Evolutionary conservation across 2,329 filamentous ascomycete genomes (phyloP).

Genomic region (Arthrobotrys iridis): DNA sequence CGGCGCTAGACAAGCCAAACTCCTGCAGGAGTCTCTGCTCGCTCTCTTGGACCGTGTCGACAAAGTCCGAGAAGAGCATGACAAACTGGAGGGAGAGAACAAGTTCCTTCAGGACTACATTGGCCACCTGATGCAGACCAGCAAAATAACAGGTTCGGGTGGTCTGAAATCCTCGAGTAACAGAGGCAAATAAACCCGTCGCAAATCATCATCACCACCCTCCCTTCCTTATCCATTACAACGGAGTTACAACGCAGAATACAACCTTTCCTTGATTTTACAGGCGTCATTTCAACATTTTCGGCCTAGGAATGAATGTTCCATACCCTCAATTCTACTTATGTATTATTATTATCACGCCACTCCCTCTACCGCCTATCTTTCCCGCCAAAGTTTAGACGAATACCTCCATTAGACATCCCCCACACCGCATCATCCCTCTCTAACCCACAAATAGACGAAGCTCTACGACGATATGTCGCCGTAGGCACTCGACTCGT

Average conservation of each 20-base stretch:
- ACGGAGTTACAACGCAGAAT: slow-evolving; percentile 43
- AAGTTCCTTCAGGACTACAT: slow-evolving; percentile 98
- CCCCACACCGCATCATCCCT: background rate
- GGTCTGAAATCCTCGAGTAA: slow-evolving; percentile 65
- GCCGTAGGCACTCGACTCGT: background rate
- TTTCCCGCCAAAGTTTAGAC: slow-evolving; percentile 1
- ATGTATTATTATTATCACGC: slow-evolving; percentile 31
- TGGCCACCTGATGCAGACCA: slow-evolving; percentile 85
- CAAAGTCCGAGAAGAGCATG: slow-evolving; percentile 90
- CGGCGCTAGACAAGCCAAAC: slow-evolving; percentile 79
- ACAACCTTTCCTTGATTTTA: slow-evolving; percentile 56
- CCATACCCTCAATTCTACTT: slow-evolving; percentile 56
- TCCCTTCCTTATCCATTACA: slow-evolving; percentile 44
- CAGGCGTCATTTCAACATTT: slow-evolving; percentile 60
- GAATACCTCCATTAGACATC: slow-evolving; percentile 26
- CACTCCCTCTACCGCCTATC: slow-evolving; percentile 12
- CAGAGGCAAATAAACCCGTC: slow-evolving; percentile 65
- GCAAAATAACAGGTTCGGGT: slow-evolving; percentile 74
- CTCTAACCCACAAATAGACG: background rate
- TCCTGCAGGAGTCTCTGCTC: slow-evolving; percentile 86
- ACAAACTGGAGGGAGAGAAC: slow-evolving; percentile 96
- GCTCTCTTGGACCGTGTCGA: slow-evolving; percentile 94
- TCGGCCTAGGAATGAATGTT: slow-evolving; percentile 54
- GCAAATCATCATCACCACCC: background rate
- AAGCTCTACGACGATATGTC: slow-evolving; percentile 20